A percentile compares a stretch with the other conserved stretches of the same genome.
These are phyloP conservation scores for Lactarius psammicola DNA, from an alignment of 768 basidiomycete genomes.

Conservation along the genomic window DNA sequence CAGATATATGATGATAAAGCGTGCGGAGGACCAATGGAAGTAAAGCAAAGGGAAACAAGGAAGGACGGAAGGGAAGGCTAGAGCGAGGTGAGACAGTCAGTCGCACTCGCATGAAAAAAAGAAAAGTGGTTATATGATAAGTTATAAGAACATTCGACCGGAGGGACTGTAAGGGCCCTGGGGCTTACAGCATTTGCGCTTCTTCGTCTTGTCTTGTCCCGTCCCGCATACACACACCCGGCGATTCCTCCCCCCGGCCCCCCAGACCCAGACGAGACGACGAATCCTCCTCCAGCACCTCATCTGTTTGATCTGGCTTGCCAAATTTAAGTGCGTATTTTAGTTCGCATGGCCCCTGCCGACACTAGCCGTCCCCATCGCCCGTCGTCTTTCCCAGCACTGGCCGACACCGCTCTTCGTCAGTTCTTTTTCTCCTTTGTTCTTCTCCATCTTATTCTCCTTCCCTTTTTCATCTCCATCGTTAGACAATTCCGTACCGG, in stretches of 20 bases:
- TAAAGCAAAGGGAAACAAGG: not conserved
- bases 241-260: constrained; percentile 17
- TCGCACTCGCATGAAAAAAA: not conserved
- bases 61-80: not conserved
- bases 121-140: not conserved
- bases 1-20: not conserved
- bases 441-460: not conserved
- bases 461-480: no score
- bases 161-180: not conserved
- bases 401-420: constrained; percentile 7
- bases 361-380: not conserved
- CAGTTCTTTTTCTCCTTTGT: not conserved
- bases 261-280: not conserved
- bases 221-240: constrained; percentile 3
- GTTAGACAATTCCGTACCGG: not conserved
- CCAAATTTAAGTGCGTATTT: constrained; percentile 1
- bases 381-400: not conserved
- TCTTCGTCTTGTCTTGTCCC: not conserved
- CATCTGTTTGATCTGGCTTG: not conserved
- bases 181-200: not conserved
- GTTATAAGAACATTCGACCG: not conserved
- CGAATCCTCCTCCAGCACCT: not conserved
- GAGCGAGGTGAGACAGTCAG: not conserved
- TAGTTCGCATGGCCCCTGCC: constrained; percentile 9
- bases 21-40: not conserved